Percentiles rank a stretch among this genome's conserved stretches.
Conservation (phyloP, 1,139 yeast species). For the Geotrichum carabidarum region DNA sequence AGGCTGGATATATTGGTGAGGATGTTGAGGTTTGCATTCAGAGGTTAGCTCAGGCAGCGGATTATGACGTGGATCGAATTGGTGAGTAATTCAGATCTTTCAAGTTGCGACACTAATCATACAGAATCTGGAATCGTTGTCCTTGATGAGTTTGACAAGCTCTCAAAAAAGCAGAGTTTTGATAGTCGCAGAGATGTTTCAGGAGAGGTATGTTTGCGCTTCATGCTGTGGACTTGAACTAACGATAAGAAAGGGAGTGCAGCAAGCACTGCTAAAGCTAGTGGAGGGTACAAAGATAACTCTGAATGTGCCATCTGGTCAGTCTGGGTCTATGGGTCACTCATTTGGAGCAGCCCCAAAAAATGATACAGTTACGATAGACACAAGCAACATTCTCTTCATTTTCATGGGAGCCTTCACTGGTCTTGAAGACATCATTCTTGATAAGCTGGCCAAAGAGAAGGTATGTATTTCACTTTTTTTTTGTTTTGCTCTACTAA, state of each 20-base stretch:
- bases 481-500: slow-evolving; percentile 14
- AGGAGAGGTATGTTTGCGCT: slow-evolving; percentile 38
- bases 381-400: slow-evolving; percentile 49
- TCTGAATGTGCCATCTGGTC: slow-evolving; percentile 42
- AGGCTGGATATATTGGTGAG: slow-evolving; percentile 57
- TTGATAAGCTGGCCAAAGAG: slow-evolving; percentile 23
- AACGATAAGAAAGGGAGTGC: slow-evolving; percentile 42
- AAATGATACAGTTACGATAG: slow-evolving; percentile 43
- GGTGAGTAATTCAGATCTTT: slow-evolving; percentile 25
- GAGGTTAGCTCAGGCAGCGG: slow-evolving; percentile 45
- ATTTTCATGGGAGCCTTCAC: slow-evolving; percentile 55
- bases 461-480: slow-evolving; percentile 4
- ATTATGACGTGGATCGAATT: slow-evolving; percentile 43
- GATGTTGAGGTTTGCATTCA: slow-evolving; percentile 52
- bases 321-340: slow-evolving; percentile 21
- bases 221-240: not conserved
- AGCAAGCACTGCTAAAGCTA: slow-evolving; percentile 49
- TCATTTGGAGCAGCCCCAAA: slow-evolving; percentile 32
- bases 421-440: slow-evolving; percentile 46
- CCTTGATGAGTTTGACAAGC: slow-evolving; percentile 51
- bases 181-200: slow-evolving; percentile 50
- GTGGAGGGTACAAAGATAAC: slow-evolving; percentile 51
- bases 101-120: not conserved
- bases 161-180: slow-evolving; percentile 44
- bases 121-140: slow-evolving; percentile 51